These are phyloP conservation scores for Mucor mucedo DNA, from an alignment of 371 early-diverging fungal genomes.

Conservation along the genomic window DNA sequence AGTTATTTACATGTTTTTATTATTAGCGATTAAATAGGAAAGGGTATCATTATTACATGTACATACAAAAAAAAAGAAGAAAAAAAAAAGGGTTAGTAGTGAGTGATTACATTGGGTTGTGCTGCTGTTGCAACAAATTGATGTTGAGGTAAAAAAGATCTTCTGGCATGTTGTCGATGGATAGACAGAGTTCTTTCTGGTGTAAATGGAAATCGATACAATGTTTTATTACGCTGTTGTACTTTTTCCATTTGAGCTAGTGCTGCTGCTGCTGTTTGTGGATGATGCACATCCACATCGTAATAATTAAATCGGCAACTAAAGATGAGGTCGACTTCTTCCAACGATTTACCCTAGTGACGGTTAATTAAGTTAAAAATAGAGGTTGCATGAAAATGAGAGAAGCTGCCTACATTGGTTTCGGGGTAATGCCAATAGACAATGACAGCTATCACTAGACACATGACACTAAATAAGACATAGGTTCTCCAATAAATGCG, in stretches of 20 bases:
- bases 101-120: background rate
- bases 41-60: conserved; percentile 1
- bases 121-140: conserved; percentile 10
- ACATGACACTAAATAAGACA: conserved; percentile 68
- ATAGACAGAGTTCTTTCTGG: conserved; percentile 20
- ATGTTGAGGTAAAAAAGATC: conserved; percentile 13
- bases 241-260: conserved; percentile 41
- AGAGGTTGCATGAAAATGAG: background rate
- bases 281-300: conserved; percentile 52
- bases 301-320: conserved; percentile 47
- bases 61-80: background rate
- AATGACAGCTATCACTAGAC: conserved; percentile 58
- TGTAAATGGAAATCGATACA: conserved; percentile 34
- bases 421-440: conserved; percentile 82
- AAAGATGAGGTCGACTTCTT: conserved; percentile 56
- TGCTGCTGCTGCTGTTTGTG: conserved; percentile 55
- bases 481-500: conserved; percentile 69
- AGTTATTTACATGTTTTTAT: background rate
- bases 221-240: conserved; percentile 24
- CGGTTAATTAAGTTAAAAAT: background rate
- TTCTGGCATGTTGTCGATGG: conserved; percentile 3
- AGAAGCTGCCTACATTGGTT: conserved; percentile 63
- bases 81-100: background rate
- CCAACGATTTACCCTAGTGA: conserved; percentile 54
- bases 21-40: background rate